Percentiles rank a stretch among this genome's conserved stretches.
phyloP scores from a whole-genome alignment of 805 yeast genomes.

The Saccharomycopsis fodiens region DNA sequence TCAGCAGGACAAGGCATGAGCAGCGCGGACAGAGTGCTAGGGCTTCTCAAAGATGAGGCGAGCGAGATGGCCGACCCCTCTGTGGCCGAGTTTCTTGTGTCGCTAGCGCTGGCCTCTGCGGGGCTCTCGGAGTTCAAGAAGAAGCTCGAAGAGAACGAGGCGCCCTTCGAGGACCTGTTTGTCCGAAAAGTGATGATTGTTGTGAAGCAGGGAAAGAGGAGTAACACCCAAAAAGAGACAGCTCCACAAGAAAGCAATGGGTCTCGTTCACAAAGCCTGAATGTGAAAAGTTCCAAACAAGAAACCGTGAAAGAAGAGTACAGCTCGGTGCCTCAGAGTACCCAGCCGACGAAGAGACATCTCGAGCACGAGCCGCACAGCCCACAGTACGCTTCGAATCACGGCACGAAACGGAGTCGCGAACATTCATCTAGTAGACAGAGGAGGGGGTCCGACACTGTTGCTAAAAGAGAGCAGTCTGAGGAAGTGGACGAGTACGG shows the following conservation, averaged over 20 bases:
- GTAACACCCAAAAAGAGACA: constrained; percentile 21
- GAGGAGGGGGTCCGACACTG: too few species aligned
- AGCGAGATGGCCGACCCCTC: constrained; percentile 30
- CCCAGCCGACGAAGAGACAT: not conserved
- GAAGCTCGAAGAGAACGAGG: constrained; percentile 36
- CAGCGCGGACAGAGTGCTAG: not conserved
- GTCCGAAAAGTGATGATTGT: constrained; percentile 20
- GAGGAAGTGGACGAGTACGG: constrained; percentile 14
- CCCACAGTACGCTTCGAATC: too few species aligned
- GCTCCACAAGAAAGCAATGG: not conserved
- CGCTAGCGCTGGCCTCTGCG: constrained; percentile 30
- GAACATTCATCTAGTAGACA: too few species aligned
- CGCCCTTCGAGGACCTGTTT: constrained; percentile 30
- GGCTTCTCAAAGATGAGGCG: constrained; percentile 2
- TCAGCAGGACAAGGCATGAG: too few species aligned
- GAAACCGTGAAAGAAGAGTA: not conserved
- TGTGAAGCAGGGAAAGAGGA: constrained; percentile 2
- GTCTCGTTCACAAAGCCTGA: too few species aligned
- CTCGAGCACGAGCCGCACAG: not conserved
- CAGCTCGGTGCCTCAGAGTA: not conserved
- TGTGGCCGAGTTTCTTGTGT: constrained; percentile 40
- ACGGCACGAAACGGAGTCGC: too few species aligned
- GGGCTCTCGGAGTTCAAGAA: constrained; percentile 30
- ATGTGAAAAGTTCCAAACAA: too few species aligned
- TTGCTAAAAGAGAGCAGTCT: not conserved